phyloP scores from a whole-genome alignment of 2,329 filamentous ascomycete genomes.

The Sporothrix variecibatus region DNA sequence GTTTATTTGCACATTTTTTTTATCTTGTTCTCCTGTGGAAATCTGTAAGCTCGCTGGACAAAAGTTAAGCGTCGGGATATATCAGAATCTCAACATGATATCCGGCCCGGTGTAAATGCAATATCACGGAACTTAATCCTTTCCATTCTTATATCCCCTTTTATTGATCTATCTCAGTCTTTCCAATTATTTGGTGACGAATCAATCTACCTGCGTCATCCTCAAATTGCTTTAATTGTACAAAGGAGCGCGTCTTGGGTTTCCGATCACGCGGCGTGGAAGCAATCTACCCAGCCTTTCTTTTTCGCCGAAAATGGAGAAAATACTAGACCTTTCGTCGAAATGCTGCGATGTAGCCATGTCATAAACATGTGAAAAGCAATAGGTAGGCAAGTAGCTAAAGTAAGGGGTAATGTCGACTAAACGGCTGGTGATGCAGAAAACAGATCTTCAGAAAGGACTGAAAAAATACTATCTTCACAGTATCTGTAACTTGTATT shows the following conservation, averaged over 20 bases:
- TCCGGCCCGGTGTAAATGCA: background rate
- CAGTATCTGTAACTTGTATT: too few species aligned
- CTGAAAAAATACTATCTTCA: too few species aligned
- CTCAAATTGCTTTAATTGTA: background rate
- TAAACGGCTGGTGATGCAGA: too few species aligned
- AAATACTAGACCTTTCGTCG: background rate
- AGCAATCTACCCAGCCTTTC: slow-evolving; percentile 2
- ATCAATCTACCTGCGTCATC: background rate
- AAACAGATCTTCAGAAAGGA: too few species aligned
- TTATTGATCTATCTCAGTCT: background rate
- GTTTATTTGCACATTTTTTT: background rate
- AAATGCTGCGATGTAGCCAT: background rate
- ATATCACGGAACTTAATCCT: background rate
- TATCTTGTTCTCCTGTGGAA: background rate
- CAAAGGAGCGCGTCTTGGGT: background rate
- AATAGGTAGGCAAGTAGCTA: background rate
- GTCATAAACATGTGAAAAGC: background rate
- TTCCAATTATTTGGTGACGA: background rate
- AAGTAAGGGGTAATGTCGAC: too few species aligned
- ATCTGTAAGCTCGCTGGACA: background rate
- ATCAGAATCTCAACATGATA: background rate
- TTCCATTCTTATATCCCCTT: background rate
- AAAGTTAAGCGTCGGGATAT: background rate
- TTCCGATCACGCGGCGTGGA: background rate
- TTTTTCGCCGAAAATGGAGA: background rate